Conservation (phyloP, 495 filamentous ascomycete species). For the Penicillium ucsense region DNA sequence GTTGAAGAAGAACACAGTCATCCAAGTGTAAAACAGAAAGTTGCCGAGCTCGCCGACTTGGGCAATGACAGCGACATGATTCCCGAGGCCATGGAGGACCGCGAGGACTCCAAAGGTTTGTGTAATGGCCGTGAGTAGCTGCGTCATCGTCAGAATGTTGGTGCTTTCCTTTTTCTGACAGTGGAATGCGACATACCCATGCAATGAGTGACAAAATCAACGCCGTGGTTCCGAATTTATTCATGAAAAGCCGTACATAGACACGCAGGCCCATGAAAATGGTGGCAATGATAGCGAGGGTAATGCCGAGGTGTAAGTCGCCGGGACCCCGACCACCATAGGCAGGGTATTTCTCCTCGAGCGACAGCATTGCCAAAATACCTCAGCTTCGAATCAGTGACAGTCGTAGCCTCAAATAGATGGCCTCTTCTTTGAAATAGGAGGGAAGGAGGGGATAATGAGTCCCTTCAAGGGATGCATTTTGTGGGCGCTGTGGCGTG, state of each 20-base stretch:
- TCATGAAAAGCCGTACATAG: constrained; percentile 16
- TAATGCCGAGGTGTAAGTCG: constrained; percentile 14
- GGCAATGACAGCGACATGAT: constrained; percentile 10
- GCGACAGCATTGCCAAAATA: constrained; percentile 1
- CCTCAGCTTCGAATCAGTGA: constrained; percentile 8
- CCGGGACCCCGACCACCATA: constrained; percentile 16
- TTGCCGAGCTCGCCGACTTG: constrained; percentile 12
- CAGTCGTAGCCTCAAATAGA: background rate
- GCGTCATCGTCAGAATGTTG: background rate
- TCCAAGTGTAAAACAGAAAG: constrained; percentile 19
- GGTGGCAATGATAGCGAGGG: constrained; percentile 12
- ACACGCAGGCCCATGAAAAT: constrained; percentile 16
- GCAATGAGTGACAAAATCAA: constrained; percentile 14
- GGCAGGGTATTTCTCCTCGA: constrained; percentile 11
- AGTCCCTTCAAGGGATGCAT: background rate
- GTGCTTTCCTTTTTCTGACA: no score
- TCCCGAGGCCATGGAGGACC: constrained; percentile 16
- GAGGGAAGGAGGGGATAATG: background rate
- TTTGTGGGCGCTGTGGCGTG: background rate
- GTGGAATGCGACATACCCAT: constrained; percentile 9
- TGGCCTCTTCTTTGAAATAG: constrained; percentile 1
- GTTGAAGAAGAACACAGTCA: constrained; percentile 21
- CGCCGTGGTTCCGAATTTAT: constrained; percentile 17
- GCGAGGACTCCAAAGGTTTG: constrained; percentile 15
- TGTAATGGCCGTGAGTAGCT: constrained; percentile 14